These are phyloP conservation scores for Pyrenophora teres DNA, from an alignment of 2,329 filamentous ascomycete species.

Conservation along the genomic window DNA sequence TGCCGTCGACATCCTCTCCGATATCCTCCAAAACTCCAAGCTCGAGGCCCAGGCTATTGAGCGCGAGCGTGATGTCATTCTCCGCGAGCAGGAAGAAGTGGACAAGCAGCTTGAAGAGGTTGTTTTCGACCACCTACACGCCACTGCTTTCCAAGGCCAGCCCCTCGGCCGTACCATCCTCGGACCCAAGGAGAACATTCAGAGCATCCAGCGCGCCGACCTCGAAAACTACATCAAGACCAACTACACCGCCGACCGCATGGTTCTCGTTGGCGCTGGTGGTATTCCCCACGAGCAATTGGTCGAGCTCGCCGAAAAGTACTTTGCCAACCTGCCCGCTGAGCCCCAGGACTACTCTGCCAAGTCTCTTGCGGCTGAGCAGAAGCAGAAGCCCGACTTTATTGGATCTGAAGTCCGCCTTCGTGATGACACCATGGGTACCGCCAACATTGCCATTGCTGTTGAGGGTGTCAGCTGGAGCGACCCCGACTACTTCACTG, in stretches of 20 bases:
- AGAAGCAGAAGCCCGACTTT: conserved; percentile 91
- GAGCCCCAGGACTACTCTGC: conserved; percentile 76
- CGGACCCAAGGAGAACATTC: conserved; percentile 97
- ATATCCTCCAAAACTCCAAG: conserved; percentile 99
- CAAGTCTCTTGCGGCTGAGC: conserved; percentile 70
- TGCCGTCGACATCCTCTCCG: conserved; percentile 96
- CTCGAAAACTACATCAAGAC: conserved; percentile 96
- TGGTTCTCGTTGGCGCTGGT: conserved; percentile 96
- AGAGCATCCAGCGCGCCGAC: conserved; percentile 90
- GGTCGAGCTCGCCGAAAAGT: conserved; percentile 93
- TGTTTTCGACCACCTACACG: conserved; percentile 98
- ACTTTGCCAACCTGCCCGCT: conserved; percentile 81
- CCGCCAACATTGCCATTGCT: conserved; percentile 96
- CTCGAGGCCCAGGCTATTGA: conserved; percentile 91
- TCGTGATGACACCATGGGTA: conserved; percentile 93
- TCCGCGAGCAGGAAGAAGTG: conserved; percentile 98
- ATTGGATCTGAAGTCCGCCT: conserved; percentile 94
- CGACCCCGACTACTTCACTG: conserved; percentile 98
- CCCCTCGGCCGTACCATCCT: conserved; percentile 96
- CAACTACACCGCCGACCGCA: conserved; percentile 99
- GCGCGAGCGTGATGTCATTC: conserved; percentile 97
- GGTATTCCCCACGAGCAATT: conserved; percentile 93
- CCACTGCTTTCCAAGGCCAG: conserved; percentile 96
- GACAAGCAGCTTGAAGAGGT: conserved; percentile 99
- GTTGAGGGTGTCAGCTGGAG: conserved; percentile 99